Evolutionary conservation across 1,139 yeast species (phyloP).

Genomic region (Yamadazyma mexicana): DNA sequence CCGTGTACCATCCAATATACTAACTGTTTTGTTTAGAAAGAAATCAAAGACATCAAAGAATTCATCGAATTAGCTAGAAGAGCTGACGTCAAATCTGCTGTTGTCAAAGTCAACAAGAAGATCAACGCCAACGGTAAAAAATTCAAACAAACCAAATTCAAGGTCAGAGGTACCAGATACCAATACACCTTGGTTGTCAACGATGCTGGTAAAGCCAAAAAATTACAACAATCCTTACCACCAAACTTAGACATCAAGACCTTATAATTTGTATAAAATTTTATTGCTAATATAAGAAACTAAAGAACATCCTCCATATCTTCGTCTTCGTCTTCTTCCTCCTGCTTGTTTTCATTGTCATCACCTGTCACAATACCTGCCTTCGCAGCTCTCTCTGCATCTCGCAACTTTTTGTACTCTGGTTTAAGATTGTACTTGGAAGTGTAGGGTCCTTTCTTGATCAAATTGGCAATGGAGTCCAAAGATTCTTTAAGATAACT

Average conservation of each 20-base stretch:
- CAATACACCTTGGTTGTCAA: conserved; percentile 94
- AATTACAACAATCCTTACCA: conserved; percentile 97
- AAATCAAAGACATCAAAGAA: conserved; percentile 96
- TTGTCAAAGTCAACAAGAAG: conserved; percentile 89
- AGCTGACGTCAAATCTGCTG: conserved; percentile 91
- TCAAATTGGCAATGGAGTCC: conserved; percentile 85
- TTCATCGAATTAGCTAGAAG: conserved; percentile 98
- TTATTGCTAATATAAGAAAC: conserved; percentile 3
- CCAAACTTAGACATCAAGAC: conserved; percentile 83
- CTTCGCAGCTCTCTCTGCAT: conserved; percentile 71
- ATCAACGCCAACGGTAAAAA: conserved; percentile 80
- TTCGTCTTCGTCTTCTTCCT: conserved; percentile 42
- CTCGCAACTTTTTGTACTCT: conserved; percentile 81
- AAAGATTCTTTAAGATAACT: conserved; percentile 86
- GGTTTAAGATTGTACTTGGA: conserved; percentile 86
- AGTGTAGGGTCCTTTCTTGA: conserved; percentile 95
- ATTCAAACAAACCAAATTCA: conserved; percentile 95
- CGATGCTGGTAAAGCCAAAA: conserved; percentile 97
- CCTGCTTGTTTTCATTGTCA: conserved; percentile 46
- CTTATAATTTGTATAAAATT: conserved; percentile 44
- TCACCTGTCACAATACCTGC: conserved; percentile 46
- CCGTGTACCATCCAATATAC: conserved; percentile 14
- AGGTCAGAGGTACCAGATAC: conserved; percentile 95
- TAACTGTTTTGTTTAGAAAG: conserved; percentile 41
- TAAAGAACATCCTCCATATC: conserved; percentile 44